phyloP scores from a whole-genome alignment of 1,284 basidiomycete genomes.

The Wolfiporia cocos region DNA sequence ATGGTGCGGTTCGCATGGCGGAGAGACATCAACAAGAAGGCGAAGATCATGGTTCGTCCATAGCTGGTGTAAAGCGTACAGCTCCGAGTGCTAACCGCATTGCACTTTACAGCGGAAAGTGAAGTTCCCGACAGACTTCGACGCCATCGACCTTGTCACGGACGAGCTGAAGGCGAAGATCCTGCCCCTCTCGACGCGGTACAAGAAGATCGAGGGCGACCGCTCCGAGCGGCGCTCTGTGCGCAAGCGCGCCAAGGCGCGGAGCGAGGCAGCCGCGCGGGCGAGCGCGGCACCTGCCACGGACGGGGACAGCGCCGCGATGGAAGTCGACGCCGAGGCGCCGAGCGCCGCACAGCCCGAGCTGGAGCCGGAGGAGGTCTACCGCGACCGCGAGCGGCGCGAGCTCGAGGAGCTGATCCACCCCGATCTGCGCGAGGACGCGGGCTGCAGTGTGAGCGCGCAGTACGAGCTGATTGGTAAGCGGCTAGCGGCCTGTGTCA shows the following conservation, averaged over 20 bases:
- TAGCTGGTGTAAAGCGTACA: background rate
- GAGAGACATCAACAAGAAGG: conserved; percentile 85
- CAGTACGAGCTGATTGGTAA: conserved; percentile 82
- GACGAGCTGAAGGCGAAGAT: conserved; percentile 75
- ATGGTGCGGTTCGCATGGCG: conserved; percentile 98
- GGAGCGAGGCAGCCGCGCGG: conserved; percentile 6
- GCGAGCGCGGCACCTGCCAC: conserved; percentile 17
- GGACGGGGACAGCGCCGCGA: conserved; percentile 18
- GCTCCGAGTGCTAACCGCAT: background rate
- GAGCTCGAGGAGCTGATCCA: conserved; percentile 64
- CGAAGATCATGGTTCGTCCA: conserved; percentile 77
- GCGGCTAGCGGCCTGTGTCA: conserved; percentile 22
- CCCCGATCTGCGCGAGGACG: conserved; percentile 58
- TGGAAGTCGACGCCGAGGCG: conserved; percentile 18
- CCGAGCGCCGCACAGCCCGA: conserved; percentile 23
- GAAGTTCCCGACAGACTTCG: conserved; percentile 87
- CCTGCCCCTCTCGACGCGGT: conserved; percentile 61
- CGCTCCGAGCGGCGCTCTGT: conserved; percentile 82
- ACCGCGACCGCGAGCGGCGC: conserved; percentile 53
- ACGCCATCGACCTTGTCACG: conserved; percentile 79
- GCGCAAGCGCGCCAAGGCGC: conserved; percentile 65
- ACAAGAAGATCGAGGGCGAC: conserved; percentile 81
- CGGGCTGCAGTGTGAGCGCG: conserved; percentile 69
- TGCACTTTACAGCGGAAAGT: conserved; percentile 68
- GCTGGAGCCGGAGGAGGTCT: conserved; percentile 55